Base-by-base conservation (phyloP, 345 rosid species). In the Dovyalis caffra region DNA sequence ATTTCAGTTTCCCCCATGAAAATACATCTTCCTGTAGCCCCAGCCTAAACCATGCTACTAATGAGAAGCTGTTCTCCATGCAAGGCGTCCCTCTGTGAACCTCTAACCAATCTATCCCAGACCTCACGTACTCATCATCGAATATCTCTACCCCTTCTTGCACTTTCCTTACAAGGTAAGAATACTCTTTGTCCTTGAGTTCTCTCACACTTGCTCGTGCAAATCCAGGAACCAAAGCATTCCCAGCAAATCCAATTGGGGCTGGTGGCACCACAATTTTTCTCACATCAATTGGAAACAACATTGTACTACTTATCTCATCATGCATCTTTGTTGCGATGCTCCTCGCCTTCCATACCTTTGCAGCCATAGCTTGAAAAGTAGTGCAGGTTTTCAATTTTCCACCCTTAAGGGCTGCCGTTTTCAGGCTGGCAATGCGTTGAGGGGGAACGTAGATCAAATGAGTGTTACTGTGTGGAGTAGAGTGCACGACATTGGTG, bases 291-390 rank as follows among this genome's bases (percentile, higher is more conserved):
- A 74, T 74, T 1, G 82, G 78, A 64, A 74, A 74, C 57, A 79
- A n/a, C 74, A 79, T 61, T 8, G 66, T 74, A 70, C 45, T 69
- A 35, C 23, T 15, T 4, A 3, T 33, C 3, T 79, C 75, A 7
- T 74, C 78, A 53, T 62, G 12, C 74, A 74, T 53, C 33, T 64
- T 69, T 23, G 66, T n/a, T 29, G 82, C 78, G 29, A 74, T 74
- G 33, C 64, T 79, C 69, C 82, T 79, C 25, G 78, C 82, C 66
- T 74, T 79, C 82, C 82, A 79, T 69, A 74, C 38, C 74, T 70
- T 74, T 0, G 82, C 78, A 4, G 74, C 65, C 6, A 79, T 72
- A 26, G n/a, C 78, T 43, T 79, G 78, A 25, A 79, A 79, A 34
- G 26, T 63, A 16, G 45, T 69, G 67, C 78, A 79, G 26, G 16